Evolutionary conservation across 306 rosid genomes (phyloP), one percentile per base, ranked within the genome.

Genomic region (Trifolium fragiferum): DNA sequence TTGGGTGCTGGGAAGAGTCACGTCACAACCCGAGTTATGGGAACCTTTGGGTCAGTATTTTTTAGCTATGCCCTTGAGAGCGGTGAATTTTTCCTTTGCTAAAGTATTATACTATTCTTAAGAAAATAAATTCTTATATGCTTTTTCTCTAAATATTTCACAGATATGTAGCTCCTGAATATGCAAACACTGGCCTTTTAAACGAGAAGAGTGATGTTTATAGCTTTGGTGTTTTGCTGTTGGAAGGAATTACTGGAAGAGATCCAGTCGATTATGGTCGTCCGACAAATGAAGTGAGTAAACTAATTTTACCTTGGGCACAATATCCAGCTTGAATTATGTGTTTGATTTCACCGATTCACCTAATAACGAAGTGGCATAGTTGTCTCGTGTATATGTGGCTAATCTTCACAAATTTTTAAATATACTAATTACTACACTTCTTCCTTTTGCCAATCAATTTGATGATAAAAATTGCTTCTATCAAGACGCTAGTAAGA

Each of bases 21-120:
- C n/a, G 94, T 90, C 73, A 90, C 96, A 7, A 92, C 98, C 12
- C 90, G 98, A 75, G 98, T 92, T 70, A 92, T 92, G 98, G 98
- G 98, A 76, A 92, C 98, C 70, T 92, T 92, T 76, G 98, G 98
- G 98, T 92, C 66, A 76, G 90, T 85, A 74, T 23, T 74, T 58
- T 14, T 27, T 13, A 40, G 57, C 70, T 68, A 33, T 66, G 32
- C 76, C 25, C 41, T 70, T 58, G 65, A 47, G 51, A 51, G 70
- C 49, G 7, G 12, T 58, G 58, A 30, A 23, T 40, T 40, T 72
- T 72, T 71, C 70, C 62, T 49, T n/a, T 59, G 51, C 66, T n/a
- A 9, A 46, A 46, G 43, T 21, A 7, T 16, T 75, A 32, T 68
- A 78, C 65, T 25, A 63, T 23, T 53, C 59, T 4, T 4, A 7